Evolutionary conservation across 306 rosid species (phyloP), one percentile per base, ranked within the genome.

Genomic region (Trifolium repens): DNA sequence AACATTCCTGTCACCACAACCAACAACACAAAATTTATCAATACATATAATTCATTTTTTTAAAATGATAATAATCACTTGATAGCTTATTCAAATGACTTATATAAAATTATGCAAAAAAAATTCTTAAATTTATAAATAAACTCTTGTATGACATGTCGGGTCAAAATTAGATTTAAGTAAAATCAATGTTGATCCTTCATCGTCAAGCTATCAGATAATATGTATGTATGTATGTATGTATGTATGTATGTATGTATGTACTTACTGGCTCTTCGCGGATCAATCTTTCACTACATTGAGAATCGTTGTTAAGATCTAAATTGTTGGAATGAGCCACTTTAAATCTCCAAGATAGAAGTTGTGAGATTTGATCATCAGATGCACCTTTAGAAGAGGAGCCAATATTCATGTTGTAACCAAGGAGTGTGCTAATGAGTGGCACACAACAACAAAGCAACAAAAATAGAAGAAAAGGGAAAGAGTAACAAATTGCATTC

Each of bases 401-500:
- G 0, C 93, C 94, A 86, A 84, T 81, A 82, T 82, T 92, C 92
- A 91, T 88, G 87, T 88, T 88, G 87, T 90, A 89, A 43, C 97
- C 97, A 3, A 91, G 87, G 70, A 91, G 74, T 66, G 68, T 82
- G 76, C 96, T 87, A 10, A 91, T 61, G 3, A 91, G 73, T 42
- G 98, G 98, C 37, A 94, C 94, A 69, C 87, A 87, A 77, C 98
- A 94, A 54, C 98, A 94, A 3, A 94, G 81, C 8, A 94, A 78
- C 62, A 94, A 79, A 60, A 94, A 94, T 53, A 94, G 71, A 0
- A 94, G 88, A 82, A 94, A 91, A 35, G 98, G 98, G 78, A 91
- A 94, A 1, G 98, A 94, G 89, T 94, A 94, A 80, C 91, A 70
- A 22, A 91, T 79, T 37, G 97, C 98, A 83, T 94, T 94, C 97